These are phyloP conservation scores for Vanrija sp. DNA, from an alignment of 1,284 basidiomycete species.

Conservation along the genomic window DNA sequence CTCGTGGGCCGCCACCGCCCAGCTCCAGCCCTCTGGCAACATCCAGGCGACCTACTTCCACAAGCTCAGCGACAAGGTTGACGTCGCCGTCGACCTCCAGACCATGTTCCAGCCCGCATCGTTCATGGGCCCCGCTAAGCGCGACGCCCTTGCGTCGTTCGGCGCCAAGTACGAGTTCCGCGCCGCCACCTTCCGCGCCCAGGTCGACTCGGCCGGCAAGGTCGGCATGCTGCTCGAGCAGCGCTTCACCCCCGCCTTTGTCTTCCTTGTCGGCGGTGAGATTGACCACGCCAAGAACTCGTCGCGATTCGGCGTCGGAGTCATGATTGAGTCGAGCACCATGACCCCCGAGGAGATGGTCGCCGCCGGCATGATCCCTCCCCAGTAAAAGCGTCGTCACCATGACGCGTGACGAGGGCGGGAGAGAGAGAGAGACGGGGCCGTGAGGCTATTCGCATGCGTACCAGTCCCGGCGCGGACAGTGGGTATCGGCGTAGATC, in stretches of 20 bases:
- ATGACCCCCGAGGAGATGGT: constrained; percentile 50
- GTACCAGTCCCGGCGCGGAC: too few species aligned
- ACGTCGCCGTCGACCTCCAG: constrained; percentile 93
- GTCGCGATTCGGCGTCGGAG: constrained; percentile 90
- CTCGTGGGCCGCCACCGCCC: constrained; percentile 91
- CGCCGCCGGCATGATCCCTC: constrained; percentile 45
- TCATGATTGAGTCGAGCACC: constrained; percentile 75
- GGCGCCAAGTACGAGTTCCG: constrained; percentile 97
- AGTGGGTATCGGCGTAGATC: not conserved
- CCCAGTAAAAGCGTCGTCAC: constrained; percentile 21
- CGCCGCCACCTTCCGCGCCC: constrained; percentile 86
- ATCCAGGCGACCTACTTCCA: constrained; percentile 96
- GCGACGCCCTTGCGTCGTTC: constrained; percentile 87
- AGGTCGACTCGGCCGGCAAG: constrained; percentile 88
- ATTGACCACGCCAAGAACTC: constrained; percentile 98
- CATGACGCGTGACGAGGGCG: not conserved
- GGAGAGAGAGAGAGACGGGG: not conserved
- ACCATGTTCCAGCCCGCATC: constrained; percentile 66
- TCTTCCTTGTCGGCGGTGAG: constrained; percentile 91
- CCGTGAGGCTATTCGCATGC: not conserved
- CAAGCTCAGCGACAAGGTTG: constrained; percentile 91
- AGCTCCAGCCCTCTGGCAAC: constrained; percentile 78
- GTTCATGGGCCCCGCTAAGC: constrained; percentile 56
- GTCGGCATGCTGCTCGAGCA: constrained; percentile 93
- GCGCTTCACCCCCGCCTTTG: constrained; percentile 89